phyloP scores from a whole-genome alignment of 768 basidiomycete genomes.

The Kwoniella sp. region DNA sequence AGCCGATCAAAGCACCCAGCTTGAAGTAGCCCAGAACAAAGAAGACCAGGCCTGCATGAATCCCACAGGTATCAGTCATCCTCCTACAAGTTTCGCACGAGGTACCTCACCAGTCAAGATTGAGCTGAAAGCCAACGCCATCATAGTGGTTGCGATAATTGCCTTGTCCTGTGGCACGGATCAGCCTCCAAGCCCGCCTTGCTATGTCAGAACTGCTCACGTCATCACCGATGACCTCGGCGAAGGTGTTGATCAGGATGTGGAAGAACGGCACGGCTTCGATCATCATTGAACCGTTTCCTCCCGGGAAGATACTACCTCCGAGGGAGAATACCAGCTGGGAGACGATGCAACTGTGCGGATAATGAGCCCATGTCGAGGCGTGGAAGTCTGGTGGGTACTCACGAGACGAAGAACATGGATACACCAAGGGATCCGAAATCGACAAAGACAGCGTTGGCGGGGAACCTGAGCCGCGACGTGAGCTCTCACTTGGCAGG shows the following conservation, averaged over 20 bases:
- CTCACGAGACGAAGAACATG: conserved; percentile 84
- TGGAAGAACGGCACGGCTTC: conserved; percentile 98
- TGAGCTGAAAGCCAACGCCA: conserved; percentile 79
- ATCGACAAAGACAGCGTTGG: conserved; percentile 68
- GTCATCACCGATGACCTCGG: conserved; percentile 65
- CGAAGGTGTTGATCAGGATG: conserved; percentile 75
- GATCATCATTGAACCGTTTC: conserved; percentile 69
- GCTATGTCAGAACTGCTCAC: conserved; percentile 37
- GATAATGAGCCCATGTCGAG: not conserved
- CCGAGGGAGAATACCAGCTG: conserved; percentile 82
- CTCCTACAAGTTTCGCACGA: not conserved
- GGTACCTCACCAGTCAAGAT: conserved; percentile 67
- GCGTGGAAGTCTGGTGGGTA: not conserved
- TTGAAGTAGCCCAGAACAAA: conserved; percentile 78
- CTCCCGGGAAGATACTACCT: conserved; percentile 72
- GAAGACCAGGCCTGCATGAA: conserved; percentile 64
- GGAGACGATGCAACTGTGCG: conserved; percentile 62
- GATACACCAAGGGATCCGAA: conserved; percentile 87
- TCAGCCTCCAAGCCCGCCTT: not conserved
- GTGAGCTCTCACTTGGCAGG: not conserved
- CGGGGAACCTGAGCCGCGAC: conserved; percentile 80
- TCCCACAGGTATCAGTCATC: not conserved
- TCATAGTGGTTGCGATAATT: conserved; percentile 86
- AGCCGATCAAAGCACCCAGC: conserved; percentile 80
- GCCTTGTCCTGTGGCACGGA: conserved; percentile 52